Evolutionary conservation across 345 rosid species (phyloP).

Genomic region (Corymbia maculata): DNA sequence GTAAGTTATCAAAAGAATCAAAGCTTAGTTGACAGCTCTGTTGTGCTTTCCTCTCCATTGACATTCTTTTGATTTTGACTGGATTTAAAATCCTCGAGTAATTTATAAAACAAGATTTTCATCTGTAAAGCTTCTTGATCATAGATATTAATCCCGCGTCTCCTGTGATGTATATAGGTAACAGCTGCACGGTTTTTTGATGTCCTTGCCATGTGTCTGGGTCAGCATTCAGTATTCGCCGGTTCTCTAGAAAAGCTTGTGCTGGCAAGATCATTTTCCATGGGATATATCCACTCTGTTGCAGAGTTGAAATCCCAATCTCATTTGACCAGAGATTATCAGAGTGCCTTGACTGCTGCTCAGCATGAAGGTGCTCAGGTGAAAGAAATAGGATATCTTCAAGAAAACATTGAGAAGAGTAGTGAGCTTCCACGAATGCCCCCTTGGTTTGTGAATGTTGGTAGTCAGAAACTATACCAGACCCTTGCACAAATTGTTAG

Average conservation of each 20-base stretch:
- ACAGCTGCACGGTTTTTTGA: slow-evolving; percentile 81
- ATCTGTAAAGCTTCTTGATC: not conserved
- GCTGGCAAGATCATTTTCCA: slow-evolving; percentile 43
- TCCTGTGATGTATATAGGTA: slow-evolving; percentile 33
- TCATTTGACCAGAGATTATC: slow-evolving; percentile 11
- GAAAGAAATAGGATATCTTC: slow-evolving; percentile 10
- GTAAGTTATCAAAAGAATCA: not conserved
- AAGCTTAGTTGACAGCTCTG: not conserved
- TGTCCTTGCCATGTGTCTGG: slow-evolving; percentile 59
- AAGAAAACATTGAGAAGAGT: slow-evolving; percentile 16
- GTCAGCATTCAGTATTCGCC: slow-evolving; percentile 53
- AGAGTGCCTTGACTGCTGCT: slow-evolving; percentile 9
- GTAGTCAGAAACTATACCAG: slow-evolving; percentile 59
- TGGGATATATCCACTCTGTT: slow-evolving; percentile 70
- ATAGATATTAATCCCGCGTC: not conserved
- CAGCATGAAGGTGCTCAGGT: slow-evolving; percentile 19
- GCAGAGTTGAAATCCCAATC: slow-evolving; percentile 56
- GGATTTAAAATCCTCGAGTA: not conserved
- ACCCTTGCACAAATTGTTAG: slow-evolving; percentile 79
- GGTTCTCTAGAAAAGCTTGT: slow-evolving; percentile 74
- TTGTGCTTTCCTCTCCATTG: not conserved
- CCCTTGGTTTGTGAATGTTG: slow-evolving; percentile 77
- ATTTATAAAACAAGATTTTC: not conserved
- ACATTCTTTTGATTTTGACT: not conserved
- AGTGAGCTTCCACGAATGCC: slow-evolving; percentile 67